phyloP scores from a whole-genome alignment of 257 asterid species.

The Solanum phureja region DNA sequence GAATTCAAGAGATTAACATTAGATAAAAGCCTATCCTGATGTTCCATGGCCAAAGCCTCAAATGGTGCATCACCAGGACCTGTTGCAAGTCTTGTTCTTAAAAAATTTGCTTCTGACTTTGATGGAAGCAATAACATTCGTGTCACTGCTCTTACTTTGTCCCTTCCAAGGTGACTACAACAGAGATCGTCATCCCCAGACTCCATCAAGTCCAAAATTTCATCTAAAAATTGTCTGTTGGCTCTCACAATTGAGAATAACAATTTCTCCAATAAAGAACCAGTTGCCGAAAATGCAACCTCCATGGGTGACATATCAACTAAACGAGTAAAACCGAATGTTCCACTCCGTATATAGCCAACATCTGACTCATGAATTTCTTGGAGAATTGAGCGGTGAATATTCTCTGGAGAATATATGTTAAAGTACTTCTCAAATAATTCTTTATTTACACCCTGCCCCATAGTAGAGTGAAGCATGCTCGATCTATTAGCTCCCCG shows the following conservation, averaged over 20 bases:
- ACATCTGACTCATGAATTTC: slow-evolving; percentile 19
- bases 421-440: slow-evolving; percentile 50
- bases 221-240: slow-evolving; percentile 48
- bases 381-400: slow-evolving; percentile 38
- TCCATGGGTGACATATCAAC: slow-evolving; percentile 78
- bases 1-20: slow-evolving; percentile 73
- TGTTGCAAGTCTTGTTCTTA: slow-evolving; percentile 47
- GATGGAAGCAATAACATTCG: slow-evolving; percentile 77
- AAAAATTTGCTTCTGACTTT: slow-evolving; percentile 35
- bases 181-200: slow-evolving; percentile 31
- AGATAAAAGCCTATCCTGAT: slow-evolving; percentile 69
- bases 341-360: slow-evolving; percentile 34
- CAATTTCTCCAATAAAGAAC: slow-evolving; percentile 71
- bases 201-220: slow-evolving; percentile 47
- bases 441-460: slow-evolving; percentile 26
- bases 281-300: slow-evolving; percentile 55
- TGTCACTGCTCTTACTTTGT: slow-evolving; percentile 70
- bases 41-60: slow-evolving; percentile 66
- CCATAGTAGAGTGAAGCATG: slow-evolving; percentile 19
- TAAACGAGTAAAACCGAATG: slow-evolving; percentile 79
- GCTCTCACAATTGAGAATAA: slow-evolving; percentile 55
- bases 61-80: slow-evolving; percentile 73
- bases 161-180: slow-evolving; percentile 48
- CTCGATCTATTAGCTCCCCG: slow-evolving; percentile 38
- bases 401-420: slow-evolving; percentile 74